Evolutionary conservation across 495 filamentous ascomycete species (phyloP), one percentile per base, ranked within the genome.

Genomic region (Tuber borchii): DNA sequence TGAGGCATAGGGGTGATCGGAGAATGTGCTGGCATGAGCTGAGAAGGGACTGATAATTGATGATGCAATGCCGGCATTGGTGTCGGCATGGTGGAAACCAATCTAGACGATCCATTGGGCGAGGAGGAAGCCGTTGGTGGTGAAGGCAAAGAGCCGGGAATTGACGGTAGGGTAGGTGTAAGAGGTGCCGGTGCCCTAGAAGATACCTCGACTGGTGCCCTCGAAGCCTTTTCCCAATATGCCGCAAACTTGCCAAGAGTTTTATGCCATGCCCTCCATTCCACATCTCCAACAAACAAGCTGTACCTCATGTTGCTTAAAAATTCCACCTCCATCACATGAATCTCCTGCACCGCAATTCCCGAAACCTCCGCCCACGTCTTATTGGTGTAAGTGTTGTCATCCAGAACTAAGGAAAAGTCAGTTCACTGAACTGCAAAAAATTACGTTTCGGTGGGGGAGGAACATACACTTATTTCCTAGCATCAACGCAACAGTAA

Each of bases 361-460:
- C 93, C 91, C 39, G 96, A 97, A 68, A 99, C 96, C 80, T 99
- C 96, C 20, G 96, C 95, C 96, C 96, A 99, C 2, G 96, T 98
- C 87, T 98, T 97, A 87, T 99, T 99, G 72, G 96, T 98, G 85
- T 98, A 99, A 2, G 96, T 98, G 84, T 98, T 99, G 82, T 99
- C 96, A 83, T 99, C 96, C 78, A 99, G 86, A 82, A 97, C 92
- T 94, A 76, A 42, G 51, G 34, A 19, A 65, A 17, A 68, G 72
- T 79, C 70, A 79, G 61, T 43, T 31, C 51, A 16, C 22, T 14
- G 51, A 16, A 31, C 56, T 8, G 77, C 43, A 56, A 73, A 81
- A 81, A 65, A 56, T 69, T 37, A 20, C 34, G 22, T n/a, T 65
- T 43, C 40, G 40, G 56, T 43, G 22, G 45, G 39, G 44, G 39